phyloP scores from a whole-genome alignment of 2,329 filamentous ascomycete species.

The Chaetothyriales sp. region DNA sequence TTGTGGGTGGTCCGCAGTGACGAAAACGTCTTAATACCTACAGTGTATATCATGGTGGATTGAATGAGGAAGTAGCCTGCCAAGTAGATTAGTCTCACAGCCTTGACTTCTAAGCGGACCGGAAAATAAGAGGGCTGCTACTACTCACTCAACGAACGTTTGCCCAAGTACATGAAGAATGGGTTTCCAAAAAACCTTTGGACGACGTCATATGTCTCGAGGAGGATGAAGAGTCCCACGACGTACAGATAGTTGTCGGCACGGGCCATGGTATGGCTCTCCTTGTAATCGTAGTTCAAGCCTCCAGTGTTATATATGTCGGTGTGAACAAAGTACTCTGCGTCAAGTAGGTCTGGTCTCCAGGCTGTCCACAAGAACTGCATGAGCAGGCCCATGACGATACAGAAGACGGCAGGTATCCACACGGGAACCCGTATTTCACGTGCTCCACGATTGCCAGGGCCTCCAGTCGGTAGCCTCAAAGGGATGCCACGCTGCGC shows the following conservation, averaged over 20 bases:
- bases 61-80: slow-evolving; percentile 32
- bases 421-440: slow-evolving; percentile 20
- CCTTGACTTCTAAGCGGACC: not conserved
- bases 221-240: slow-evolving; percentile 28
- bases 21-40: slow-evolving; percentile 27
- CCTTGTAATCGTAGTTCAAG: slow-evolving; percentile 25
- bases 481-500: slow-evolving; percentile 17
- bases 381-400: slow-evolving; percentile 26
- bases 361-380: slow-evolving; percentile 33
- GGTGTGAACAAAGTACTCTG: slow-evolving; percentile 30
- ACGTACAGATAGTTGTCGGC: slow-evolving; percentile 32
- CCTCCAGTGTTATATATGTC: slow-evolving; percentile 27
- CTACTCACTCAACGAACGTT: slow-evolving; percentile 31
- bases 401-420: slow-evolving; percentile 22
- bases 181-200: slow-evolving; percentile 25
- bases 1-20: slow-evolving; percentile 1
- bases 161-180: slow-evolving; percentile 27
- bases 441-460: not conserved
- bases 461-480: not conserved
- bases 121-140: not conserved
- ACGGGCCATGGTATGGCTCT: slow-evolving; percentile 16
- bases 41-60: slow-evolving; percentile 29
- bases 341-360: slow-evolving; percentile 23
- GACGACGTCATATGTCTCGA: slow-evolving; percentile 28
- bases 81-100: not conserved